Percentiles rank a stretch among this genome's conserved stretches.
phyloP scores from a whole-genome alignment of 2,329 filamentous ascomycete genomes.

The Fusarium sp. region DNA sequence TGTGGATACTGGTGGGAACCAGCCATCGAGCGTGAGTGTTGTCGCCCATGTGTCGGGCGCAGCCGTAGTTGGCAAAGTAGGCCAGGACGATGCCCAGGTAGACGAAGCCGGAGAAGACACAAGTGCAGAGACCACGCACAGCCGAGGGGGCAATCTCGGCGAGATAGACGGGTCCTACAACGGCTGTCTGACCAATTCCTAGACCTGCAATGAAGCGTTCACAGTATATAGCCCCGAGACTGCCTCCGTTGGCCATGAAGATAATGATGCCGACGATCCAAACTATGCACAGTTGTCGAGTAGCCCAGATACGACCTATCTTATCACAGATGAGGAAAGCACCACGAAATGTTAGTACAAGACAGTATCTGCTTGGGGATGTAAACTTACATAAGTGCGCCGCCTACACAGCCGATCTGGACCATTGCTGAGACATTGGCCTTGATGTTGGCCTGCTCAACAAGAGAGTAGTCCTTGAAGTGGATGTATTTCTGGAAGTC shows the following conservation, averaged over 20 bases:
- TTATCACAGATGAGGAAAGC: constrained; percentile 22
- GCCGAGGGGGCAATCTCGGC: constrained; percentile 38
- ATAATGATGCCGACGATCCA: constrained; percentile 22
- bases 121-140: constrained; percentile 36
- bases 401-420: constrained; percentile 27
- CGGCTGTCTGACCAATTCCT: constrained; percentile 35
- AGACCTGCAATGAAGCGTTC: constrained; percentile 37
- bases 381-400: constrained; percentile 12
- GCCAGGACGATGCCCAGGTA: constrained; percentile 32
- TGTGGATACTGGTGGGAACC: constrained; percentile 33
- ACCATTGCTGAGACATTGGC: constrained; percentile 31
- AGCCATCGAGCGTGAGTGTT: constrained; percentile 29
- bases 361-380: not conserved
- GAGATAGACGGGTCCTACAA: constrained; percentile 35
- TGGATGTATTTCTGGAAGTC: constrained; percentile 24
- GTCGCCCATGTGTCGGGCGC: constrained; percentile 24
- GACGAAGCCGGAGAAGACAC: constrained; percentile 35
- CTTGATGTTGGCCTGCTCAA: constrained; percentile 27
- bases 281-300: constrained; percentile 15
- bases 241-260: constrained; percentile 26
- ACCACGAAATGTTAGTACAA: not conserved
- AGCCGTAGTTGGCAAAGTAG: constrained; percentile 36
- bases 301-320: constrained; percentile 29
- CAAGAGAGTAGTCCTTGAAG: constrained; percentile 10
- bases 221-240: constrained; percentile 25